phyloP scores from a whole-genome alignment of 164 flowering plant species.

The Santalum album region DNA sequence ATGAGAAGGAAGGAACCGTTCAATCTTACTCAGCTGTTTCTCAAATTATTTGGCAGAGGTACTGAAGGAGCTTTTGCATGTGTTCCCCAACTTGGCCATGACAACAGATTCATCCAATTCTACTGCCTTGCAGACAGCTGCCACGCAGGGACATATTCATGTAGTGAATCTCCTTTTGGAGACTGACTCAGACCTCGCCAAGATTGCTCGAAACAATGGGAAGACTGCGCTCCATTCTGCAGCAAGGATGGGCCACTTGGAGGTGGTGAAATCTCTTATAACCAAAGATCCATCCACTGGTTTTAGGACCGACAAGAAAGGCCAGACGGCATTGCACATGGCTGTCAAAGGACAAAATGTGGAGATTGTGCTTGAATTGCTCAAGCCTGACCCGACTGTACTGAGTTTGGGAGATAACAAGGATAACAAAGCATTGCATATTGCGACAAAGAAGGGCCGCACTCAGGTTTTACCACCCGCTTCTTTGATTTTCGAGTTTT shows the following conservation, averaged over 20 bases:
- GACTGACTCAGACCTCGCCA: conserved; percentile 64
- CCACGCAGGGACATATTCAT: conserved; percentile 71
- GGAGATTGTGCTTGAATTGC: conserved; percentile 63
- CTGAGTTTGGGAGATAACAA: conserved; percentile 62
- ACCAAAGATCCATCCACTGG: conserved; percentile 61
- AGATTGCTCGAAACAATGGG: conserved; percentile 79
- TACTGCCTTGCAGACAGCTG: conserved; percentile 93
- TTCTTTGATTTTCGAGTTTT: background rate
- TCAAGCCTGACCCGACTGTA: conserved; percentile 63
- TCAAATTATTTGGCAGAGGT: conserved; percentile 50
- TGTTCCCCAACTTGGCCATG: conserved; percentile 71
- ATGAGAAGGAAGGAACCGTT: no score
- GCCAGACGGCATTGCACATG: conserved; percentile 94
- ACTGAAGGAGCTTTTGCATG: conserved; percentile 52
- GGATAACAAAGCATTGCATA: conserved; percentile 86
- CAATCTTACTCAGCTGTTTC: no score
- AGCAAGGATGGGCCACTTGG: conserved; percentile 89
- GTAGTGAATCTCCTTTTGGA: conserved; percentile 79
- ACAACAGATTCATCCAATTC: conserved; percentile 74
- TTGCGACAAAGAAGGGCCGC: conserved; percentile 70
- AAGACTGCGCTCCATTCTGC: conserved; percentile 87
- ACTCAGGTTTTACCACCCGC: conserved; percentile 43
- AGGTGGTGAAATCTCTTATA: conserved; percentile 64
- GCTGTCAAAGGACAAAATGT: conserved; percentile 89
- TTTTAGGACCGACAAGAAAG: conserved; percentile 71